Conservation (phyloP, 2,329 filamentous ascomycete species). For the Diplodia sapinea region DNA sequence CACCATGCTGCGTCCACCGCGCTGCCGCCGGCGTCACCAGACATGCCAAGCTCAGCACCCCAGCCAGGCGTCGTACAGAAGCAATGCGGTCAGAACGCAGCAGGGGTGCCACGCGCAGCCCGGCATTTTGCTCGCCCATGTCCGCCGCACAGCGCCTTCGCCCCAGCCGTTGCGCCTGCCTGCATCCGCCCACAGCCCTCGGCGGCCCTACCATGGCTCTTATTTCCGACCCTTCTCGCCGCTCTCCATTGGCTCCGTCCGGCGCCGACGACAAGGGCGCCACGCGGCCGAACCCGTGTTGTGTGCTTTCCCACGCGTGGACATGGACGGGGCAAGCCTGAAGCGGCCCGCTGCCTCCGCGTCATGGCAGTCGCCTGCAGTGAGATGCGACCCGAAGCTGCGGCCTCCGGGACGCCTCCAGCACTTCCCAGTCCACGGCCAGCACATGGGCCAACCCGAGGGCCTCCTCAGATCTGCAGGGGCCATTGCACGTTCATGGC, state of each 20-base stretch:
- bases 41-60: constrained; percentile 24
- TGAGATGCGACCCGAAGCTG: constrained; percentile 5
- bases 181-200: constrained; percentile 4
- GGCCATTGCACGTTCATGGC: neutral
- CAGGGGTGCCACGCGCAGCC: constrained; percentile 29
- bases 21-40: constrained; percentile 4
- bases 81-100: constrained; percentile 15
- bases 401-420: neutral
- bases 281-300: neutral
- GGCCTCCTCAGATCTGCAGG: neutral
- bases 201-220: constrained; percentile 3
- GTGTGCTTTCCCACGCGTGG: neutral
- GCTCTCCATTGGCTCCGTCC: neutral
- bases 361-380: constrained; percentile 2
- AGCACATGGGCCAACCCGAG: neutral
- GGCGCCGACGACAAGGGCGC: neutral
- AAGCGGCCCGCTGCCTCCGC: constrained; percentile 1
- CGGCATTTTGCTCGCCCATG: neutral
- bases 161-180: constrained; percentile 6
- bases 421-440: neutral
- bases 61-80: constrained; percentile 28
- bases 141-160: neutral
- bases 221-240: neutral
- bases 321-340: neutral
- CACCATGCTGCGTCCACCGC: neutral